Base-by-base conservation (phyloP, 1,139 yeast genomes). In the Pichia cactophila region DNA sequence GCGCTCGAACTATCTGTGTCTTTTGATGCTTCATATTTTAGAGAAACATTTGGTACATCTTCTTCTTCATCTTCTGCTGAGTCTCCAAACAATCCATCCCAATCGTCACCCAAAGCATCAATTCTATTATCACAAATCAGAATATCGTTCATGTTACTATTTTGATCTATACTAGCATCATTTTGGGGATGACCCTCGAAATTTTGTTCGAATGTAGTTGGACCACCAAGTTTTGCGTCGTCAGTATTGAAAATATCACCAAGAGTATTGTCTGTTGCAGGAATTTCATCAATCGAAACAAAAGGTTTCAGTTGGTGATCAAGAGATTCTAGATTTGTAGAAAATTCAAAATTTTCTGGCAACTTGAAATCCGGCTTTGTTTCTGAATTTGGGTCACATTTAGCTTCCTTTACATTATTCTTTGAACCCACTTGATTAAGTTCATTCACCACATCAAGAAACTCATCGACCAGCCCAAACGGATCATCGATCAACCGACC, bases 401-500 rank as follows among this genome's bases (percentile, higher is more conserved):
- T 42, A 5, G 12, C 44, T 36, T 11, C 17, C 37, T 37, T 37
- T 16, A 17, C 11, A 7, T 31, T 12, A 12, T 31, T 14, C 31
- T 29, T 7, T 5, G n/a, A 12, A 12, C 50, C 29, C 63, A 58
- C 16, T 61, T 50, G 36, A 31, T 12, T 31, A n/a, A 31, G 3
- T 31, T 31, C 35, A 3, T 31, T 31, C 16, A 31, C 12, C 4
- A 31, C n/a, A 31, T 31, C 23, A 31, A 31, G 16, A 9, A 45
- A 43, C 29, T 58, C 59, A 23, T 50, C 59, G 12, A 49, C 42
- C 2, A 54, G 26, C 14, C 52, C 59, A 2, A 63, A 49, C 36
- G 63, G 56, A n/a, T 61, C 61, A 31, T 58, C 63, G 14, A 62
- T 47, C n/a, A 61, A 26, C 11, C 51, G 54, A 42, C 61, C 23